Evolutionary conservation across 495 filamentous ascomycete species (phyloP).

Genomic region (Neohortaea acidophila): DNA sequence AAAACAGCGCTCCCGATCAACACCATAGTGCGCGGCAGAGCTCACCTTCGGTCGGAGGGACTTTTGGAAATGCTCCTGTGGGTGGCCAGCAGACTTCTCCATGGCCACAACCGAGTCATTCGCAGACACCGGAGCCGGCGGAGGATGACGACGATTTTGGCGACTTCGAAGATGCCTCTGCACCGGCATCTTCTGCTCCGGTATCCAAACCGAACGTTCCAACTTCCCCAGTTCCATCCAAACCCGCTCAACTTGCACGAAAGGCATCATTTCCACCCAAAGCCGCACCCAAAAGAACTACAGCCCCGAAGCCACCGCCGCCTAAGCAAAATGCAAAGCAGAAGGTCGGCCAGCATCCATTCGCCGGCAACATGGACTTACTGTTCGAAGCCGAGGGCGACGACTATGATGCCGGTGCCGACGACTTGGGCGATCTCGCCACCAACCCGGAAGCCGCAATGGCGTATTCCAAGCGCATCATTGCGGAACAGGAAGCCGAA

Average conservation of each 20-base stretch:
- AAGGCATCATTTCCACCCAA: neutral
- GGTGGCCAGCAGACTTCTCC: too few species aligned
- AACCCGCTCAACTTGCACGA: slow-evolving; percentile 1
- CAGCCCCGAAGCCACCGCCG: neutral
- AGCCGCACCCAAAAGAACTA: neutral
- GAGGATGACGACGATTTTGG: slow-evolving; percentile 42
- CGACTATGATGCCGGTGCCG: slow-evolving; percentile 16
- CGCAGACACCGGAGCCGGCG: too few species aligned
- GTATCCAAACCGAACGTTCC: slow-evolving; percentile 3
- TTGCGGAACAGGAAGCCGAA: slow-evolving; percentile 9
- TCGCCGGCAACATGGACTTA: slow-evolving; percentile 15
- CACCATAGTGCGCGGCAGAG: too few species aligned
- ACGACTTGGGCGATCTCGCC: slow-evolving; percentile 13
- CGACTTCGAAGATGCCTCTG: slow-evolving; percentile 38
- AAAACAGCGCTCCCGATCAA: too few species aligned
- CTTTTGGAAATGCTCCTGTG: too few species aligned
- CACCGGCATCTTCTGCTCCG: slow-evolving; percentile 6
- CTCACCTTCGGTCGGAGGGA: too few species aligned
- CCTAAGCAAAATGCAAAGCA: neutral
- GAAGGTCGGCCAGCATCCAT: slow-evolving; percentile 9
- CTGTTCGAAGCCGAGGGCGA: slow-evolving; percentile 15
- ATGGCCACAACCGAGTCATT: too few species aligned
- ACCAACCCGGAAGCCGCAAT: slow-evolving; percentile 17
- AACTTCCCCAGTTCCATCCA: too few species aligned
- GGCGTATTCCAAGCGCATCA: slow-evolving; percentile 16